phyloP scores from a whole-genome alignment of 1,284 basidiomycete genomes.

The Tilletiaria anomala region DNA sequence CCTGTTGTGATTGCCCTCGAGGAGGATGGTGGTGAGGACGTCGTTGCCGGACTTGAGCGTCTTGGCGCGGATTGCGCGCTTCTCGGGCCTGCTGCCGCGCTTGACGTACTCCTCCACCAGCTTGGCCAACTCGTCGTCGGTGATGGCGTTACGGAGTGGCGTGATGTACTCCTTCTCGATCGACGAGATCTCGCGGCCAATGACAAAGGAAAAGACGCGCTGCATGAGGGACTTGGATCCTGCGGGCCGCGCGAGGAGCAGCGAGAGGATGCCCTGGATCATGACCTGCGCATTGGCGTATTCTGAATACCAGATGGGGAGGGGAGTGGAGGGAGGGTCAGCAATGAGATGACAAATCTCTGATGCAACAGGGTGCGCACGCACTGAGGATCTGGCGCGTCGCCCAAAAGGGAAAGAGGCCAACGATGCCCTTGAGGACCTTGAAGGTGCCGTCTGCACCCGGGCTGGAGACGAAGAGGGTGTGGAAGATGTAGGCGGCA shows the following conservation, averaged over 20 bases:
- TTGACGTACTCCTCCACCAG: constrained; percentile 34
- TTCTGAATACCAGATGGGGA: no score
- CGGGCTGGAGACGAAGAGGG: constrained; percentile 30
- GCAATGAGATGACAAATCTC: no score
- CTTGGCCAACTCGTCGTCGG: constrained; percentile 17
- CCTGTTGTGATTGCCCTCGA: no score
- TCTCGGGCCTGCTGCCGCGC: constrained; percentile 24
- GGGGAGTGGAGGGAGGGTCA: no score
- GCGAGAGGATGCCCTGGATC: constrained; percentile 28
- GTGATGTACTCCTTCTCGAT: constrained; percentile 31
- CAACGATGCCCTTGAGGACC: constrained; percentile 30
- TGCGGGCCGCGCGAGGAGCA: constrained; percentile 33
- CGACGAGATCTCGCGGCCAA: constrained; percentile 19
- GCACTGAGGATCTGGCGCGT: constrained; percentile 5
- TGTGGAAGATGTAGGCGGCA: constrained; percentile 28
- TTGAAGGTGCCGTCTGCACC: constrained; percentile 29
- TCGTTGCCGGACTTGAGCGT: constrained; percentile 27
- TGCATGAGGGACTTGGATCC: constrained; percentile 37
- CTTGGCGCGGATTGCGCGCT: constrained; percentile 12
- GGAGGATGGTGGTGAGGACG: constrained; percentile 30
- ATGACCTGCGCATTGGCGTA: constrained; percentile 34
- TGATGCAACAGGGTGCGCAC: no score
- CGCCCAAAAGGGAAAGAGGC: constrained; percentile 5
- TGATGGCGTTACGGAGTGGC: constrained; percentile 26
- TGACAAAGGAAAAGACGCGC: constrained; percentile 26